phyloP scores from a whole-genome alignment of 768 basidiomycete genomes.

The Auricularia sp. region DNA sequence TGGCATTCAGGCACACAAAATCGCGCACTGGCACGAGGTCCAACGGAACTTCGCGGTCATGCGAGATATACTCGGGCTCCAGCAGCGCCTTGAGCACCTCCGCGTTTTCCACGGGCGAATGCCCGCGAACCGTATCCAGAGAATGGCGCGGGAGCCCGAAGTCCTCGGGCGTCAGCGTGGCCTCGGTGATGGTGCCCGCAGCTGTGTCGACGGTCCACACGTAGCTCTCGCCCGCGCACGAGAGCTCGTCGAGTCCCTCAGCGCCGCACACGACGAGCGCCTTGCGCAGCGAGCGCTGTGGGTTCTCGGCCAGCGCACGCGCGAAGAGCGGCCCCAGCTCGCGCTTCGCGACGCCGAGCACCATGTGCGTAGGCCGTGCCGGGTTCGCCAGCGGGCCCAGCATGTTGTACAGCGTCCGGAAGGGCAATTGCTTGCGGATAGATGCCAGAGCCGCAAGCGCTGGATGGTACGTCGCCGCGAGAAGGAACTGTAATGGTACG shows the following conservation, averaged over 20 bases:
- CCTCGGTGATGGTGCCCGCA: constrained; percentile 48
- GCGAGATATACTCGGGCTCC: constrained; percentile 32
- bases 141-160: constrained; percentile 74
- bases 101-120: constrained; percentile 73
- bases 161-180: constrained; percentile 46
- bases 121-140: constrained; percentile 58
- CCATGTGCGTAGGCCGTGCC: constrained; percentile 74
- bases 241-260: constrained; percentile 90
- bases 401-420: constrained; percentile 94
- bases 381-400: constrained; percentile 93
- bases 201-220: constrained; percentile 67
- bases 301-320: constrained; percentile 36
- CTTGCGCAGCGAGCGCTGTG: constrained; percentile 62
- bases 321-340: constrained; percentile 79
- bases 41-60: constrained; percentile 36
- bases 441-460: constrained; percentile 72
- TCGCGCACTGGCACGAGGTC: constrained; percentile 57
- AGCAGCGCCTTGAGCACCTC: constrained; percentile 58
- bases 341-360: constrained; percentile 78
- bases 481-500: constrained; percentile 83
- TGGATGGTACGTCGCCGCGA: constrained; percentile 91
- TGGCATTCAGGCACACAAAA: constrained; percentile 85
- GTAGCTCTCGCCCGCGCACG: constrained; percentile 81
- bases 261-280: constrained; percentile 90
- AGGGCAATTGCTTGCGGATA: constrained; percentile 75